Evolutionary conservation across 2,329 filamentous ascomycete species (phyloP).

Genomic region (Ophiocordyceps camponoti-leonardi): DNA sequence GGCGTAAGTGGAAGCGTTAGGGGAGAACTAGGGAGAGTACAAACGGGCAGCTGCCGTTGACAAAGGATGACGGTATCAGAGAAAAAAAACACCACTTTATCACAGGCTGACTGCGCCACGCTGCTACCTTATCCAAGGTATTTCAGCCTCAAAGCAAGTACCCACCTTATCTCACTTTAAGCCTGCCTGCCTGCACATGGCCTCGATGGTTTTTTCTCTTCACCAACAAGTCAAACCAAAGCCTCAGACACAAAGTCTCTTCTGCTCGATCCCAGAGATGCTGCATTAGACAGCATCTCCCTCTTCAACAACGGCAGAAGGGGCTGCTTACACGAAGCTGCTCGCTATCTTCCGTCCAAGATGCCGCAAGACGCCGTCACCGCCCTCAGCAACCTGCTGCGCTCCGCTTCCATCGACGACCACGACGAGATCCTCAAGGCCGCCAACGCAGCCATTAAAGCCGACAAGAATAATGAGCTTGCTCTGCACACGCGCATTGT

Average conservation of each 20-base stretch:
- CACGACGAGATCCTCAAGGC: constrained; percentile 56
- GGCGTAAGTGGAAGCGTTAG: not conserved
- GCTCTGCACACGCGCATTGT: constrained; percentile 56
- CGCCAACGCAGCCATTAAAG: constrained; percentile 42
- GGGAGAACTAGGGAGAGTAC: not conserved
- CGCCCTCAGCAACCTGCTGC: constrained; percentile 35
- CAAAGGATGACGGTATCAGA: not conserved
- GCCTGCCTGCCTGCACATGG: too few species aligned
- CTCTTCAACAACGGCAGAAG: not conserved
- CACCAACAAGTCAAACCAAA: not conserved
- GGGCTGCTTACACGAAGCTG: too few species aligned
- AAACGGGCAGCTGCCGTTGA: not conserved
- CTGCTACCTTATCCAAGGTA: not conserved
- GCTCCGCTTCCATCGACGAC: constrained; percentile 42
- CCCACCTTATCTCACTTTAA: not conserved
- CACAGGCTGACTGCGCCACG: too few species aligned
- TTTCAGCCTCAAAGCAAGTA: not conserved
- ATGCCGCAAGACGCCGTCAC: constrained; percentile 30
- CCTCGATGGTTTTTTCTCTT: not conserved
- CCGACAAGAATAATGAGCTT: constrained; percentile 37
- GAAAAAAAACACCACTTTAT: too few species aligned
- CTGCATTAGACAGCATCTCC: not conserved
- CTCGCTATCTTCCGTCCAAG: not conserved
- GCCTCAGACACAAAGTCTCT: not conserved
- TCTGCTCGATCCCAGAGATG: not conserved